Evolutionary conservation across 2,329 filamentous ascomycete species (phyloP).

Genomic region (Fusarium sp.): DNA sequence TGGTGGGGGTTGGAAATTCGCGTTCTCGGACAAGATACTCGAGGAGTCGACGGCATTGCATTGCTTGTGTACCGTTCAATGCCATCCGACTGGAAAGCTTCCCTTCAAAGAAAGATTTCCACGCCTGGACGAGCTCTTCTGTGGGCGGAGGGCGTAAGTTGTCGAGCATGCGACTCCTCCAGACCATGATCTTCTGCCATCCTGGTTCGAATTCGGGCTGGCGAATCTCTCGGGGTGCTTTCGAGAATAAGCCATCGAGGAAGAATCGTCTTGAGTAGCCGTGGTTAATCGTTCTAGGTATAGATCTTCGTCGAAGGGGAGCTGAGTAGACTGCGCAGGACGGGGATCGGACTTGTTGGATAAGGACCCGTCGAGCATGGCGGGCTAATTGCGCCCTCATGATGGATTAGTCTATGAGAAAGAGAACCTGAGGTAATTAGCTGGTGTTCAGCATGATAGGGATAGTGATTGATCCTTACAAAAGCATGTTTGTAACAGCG

Average conservation of each 20-base stretch:
- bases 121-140: conserved; percentile 72
- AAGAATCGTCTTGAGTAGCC: conserved; percentile 58
- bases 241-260: conserved; percentile 68
- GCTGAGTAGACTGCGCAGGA: conserved; percentile 49
- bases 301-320: conserved; percentile 43
- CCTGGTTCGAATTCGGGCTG: conserved; percentile 75
- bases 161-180: conserved; percentile 71
- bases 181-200: conserved; percentile 76
- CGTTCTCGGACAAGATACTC: conserved; percentile 62
- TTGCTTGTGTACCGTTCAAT: conserved; percentile 75
- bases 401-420: conserved; percentile 47
- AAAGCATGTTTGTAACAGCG: conserved; percentile 41
- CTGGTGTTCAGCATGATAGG: not conserved
- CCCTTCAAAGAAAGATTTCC: conserved; percentile 70
- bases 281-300: conserved; percentile 39
- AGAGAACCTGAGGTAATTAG: conserved; percentile 34
- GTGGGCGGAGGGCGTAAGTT: conserved; percentile 72
- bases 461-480: conserved; percentile 19
- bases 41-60: conserved; percentile 66
- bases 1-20: conserved; percentile 26
- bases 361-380: conserved; percentile 56
- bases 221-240: conserved; percentile 68
- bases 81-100: conserved; percentile 60
- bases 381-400: conserved; percentile 60
- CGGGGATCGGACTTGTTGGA: conserved; percentile 49